Base-by-base conservation (phyloP, 495 filamentous ascomycete species). In the Penicillium robsamsonii region DNA sequence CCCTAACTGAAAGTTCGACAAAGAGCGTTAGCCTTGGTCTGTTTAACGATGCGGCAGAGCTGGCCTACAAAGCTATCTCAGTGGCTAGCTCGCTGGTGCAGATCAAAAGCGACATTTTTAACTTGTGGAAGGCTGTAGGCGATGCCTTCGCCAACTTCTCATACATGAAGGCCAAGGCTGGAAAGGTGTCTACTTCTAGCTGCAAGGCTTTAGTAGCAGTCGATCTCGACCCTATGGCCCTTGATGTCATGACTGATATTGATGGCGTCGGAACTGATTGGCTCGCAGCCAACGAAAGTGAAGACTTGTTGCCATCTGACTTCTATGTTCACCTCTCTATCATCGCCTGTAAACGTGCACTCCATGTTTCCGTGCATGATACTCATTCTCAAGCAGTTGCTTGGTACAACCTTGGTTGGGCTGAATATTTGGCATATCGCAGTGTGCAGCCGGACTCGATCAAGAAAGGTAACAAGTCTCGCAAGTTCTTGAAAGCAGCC, bases 351-450 rank as follows among this genome's bases (percentile, higher is more conserved):
- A 97, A 97, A 64, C 85, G 89, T 50, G 89, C 91, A 18, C 86
- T 97, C 15, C 77, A 87, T 53, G 79, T 84, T 41, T 87, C 88
- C 31, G 72, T 83, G 2, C 75, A 85, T 52, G 93, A 99, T 63
- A 56, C 83, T 3, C 89, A 97, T 68, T 91, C 92, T n/a, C 92
- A 95, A 70, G 90, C 94, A 8, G 89, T 97, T 29, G 90, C 92
- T 1, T 96, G 93, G 81, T 99, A 93, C 69, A 99, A 99, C 65
- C 78, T 99, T 18, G 94, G 95, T 24, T 96, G 91, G 87, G 88
- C 90, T 5, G 94, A 99, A 70, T 86, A 94, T 66, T 81, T 86
- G 44, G 86, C 91, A 10, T 90, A 93, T 64, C 75, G 77, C 27
- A 88, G 82, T 65, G 71, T 87, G 8, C 76, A 81, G 20, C 35